Evolutionary conservation across 2,329 filamentous ascomycete species (phyloP).

Genomic region (Paecilomyces sp.): DNA sequence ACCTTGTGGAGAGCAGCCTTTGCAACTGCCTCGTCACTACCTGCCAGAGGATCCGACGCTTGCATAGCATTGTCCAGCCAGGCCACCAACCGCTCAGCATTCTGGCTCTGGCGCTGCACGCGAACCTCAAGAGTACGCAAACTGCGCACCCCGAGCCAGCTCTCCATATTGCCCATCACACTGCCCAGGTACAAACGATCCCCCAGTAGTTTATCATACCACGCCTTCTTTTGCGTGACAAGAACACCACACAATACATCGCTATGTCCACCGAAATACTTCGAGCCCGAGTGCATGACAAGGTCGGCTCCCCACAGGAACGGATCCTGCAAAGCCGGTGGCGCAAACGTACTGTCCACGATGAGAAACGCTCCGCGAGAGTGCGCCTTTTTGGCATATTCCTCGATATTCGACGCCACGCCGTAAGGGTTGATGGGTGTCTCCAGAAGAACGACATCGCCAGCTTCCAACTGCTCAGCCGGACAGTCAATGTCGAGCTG

Average conservation of each 20-base stretch:
- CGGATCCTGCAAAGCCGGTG: constrained; percentile 81
- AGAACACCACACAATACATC: constrained; percentile 88
- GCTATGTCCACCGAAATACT: constrained; percentile 93
- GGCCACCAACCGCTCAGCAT: constrained; percentile 59
- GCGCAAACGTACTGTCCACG: constrained; percentile 88
- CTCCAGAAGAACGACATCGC: constrained; percentile 85
- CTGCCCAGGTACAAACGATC: constrained; percentile 74
- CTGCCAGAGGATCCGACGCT: constrained; percentile 27
- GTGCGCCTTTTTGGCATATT: constrained; percentile 67
- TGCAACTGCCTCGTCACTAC: constrained; percentile 40
- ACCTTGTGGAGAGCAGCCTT: constrained; percentile 53
- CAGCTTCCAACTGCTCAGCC: constrained; percentile 58
- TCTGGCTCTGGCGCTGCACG: constrained; percentile 68
- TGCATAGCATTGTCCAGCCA: constrained; percentile 58
- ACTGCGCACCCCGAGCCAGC: constrained; percentile 84
- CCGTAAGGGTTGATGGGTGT: constrained; percentile 91
- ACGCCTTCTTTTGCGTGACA: constrained; percentile 52
- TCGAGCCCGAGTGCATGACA: constrained; percentile 88
- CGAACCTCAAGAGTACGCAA: constrained; percentile 79
- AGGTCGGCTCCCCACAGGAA: constrained; percentile 75
- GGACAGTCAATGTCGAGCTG: constrained; percentile 65
- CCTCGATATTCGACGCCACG: constrained; percentile 64
- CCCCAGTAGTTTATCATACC: constrained; percentile 52
- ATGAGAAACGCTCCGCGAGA: constrained; percentile 66
- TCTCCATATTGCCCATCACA: constrained; percentile 83